Percentiles rank a stretch among this genome's conserved stretches.
Evolutionary conservation across 257 asterid genomes (phyloP).

Genomic region (Scutellaria galericulata): DNA sequence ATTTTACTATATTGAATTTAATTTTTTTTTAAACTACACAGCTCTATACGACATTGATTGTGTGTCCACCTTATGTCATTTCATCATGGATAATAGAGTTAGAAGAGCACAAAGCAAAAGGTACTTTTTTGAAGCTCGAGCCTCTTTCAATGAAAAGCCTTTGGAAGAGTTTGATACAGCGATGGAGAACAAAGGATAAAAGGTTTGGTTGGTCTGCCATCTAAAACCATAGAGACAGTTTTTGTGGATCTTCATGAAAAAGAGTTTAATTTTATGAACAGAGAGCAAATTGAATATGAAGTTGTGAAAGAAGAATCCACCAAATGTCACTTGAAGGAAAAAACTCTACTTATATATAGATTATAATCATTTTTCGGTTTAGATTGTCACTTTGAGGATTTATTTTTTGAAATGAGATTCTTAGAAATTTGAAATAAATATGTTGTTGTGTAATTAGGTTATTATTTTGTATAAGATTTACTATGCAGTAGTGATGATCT

Average conservation of each 20-base stretch:
- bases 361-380: too few relatives aligned
- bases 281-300: slow-evolving; percentile 52
- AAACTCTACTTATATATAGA: too few relatives aligned
- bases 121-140: slow-evolving; percentile 77
- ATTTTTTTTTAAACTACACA: too few relatives aligned
- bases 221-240: slow-evolving; percentile 65
- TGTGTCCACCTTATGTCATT: slow-evolving; percentile 79
- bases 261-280: slow-evolving; percentile 76
- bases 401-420: too few relatives aligned
- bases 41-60: slow-evolving; percentile 56
- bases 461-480: too few relatives aligned
- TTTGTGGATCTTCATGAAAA: slow-evolving; percentile 64
- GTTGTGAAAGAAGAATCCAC: too few relatives aligned
- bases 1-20: too few relatives aligned
- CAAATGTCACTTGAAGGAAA: too few relatives aligned
- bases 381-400: too few relatives aligned
- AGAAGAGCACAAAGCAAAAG: slow-evolving; percentile 69
- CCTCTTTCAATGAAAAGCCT: slow-evolving; percentile 72
- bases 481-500: too few relatives aligned
- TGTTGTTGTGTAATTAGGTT: too few relatives aligned
- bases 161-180: slow-evolving; percentile 74
- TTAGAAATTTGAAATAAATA: too few relatives aligned
- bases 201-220: slow-evolving; percentile 62
- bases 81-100: slow-evolving; percentile 77
- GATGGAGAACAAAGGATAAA: slow-evolving; percentile 83